A percentile compares a stretch with the other conserved stretches of the same genome.
Evolutionary conservation across 139 green algal species (phyloP).

Genomic region (Chlorella sp.): DNA sequence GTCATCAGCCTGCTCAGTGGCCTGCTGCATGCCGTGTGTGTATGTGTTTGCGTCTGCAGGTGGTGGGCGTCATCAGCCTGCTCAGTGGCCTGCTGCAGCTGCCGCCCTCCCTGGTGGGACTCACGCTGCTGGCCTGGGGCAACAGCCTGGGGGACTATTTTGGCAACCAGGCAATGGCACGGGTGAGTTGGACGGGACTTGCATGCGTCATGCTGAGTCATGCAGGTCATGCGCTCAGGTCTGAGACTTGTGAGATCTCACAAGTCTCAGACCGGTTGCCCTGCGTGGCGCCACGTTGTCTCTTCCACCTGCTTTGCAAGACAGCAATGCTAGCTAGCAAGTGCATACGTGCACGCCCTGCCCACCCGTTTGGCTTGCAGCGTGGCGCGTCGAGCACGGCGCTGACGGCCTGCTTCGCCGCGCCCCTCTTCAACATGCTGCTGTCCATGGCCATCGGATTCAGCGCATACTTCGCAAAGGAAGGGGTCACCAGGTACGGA

Average conservation of each 20-base stretch:
- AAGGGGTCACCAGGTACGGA: conserved; percentile 9
- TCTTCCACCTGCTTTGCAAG: not conserved
- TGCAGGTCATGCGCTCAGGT: not conserved
- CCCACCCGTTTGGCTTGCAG: not conserved
- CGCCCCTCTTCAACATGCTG: conserved; percentile 89
- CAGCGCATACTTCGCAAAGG: conserved; percentile 32
- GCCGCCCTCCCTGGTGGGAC: conserved; percentile 59
- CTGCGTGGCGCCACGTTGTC: not conserved
- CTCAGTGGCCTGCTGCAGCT: conserved; percentile 50
- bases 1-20: not conserved
- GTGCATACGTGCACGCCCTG: not conserved
- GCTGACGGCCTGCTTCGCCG: conserved; percentile 87
- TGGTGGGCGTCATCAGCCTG: conserved; percentile 65
- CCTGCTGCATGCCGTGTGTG: not conserved
- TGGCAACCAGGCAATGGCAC: conserved; percentile 75
- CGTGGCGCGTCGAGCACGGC: conserved; percentile 63
- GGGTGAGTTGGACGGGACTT: conserved; percentile 3
- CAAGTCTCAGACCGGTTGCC: not conserved
- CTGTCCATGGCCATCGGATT: conserved; percentile 63
- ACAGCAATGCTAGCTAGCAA: not conserved
- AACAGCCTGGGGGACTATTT: conserved; percentile 83
- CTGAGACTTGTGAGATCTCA: not conserved
- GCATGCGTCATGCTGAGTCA: not conserved
- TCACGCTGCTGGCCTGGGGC: conserved; percentile 87
- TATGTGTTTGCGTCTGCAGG: conserved; percentile 24